Base-by-base conservation (phyloP, 2,329 filamentous ascomycete species). In the Talaromyces albobiverticillius region DNA sequence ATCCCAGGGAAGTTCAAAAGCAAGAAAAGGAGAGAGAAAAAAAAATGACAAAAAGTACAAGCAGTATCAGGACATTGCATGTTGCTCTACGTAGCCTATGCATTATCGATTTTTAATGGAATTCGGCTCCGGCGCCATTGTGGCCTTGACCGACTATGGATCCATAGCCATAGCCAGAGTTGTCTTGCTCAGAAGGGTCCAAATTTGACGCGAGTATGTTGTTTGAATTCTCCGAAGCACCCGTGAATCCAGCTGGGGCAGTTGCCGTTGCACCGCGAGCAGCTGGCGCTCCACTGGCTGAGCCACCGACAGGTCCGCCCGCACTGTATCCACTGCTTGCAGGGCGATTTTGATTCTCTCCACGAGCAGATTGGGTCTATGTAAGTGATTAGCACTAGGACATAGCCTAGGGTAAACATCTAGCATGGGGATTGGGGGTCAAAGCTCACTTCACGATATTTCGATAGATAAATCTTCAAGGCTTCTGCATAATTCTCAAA, bases 401-500 rank as follows among this genome's bases (percentile, higher is more conserved):
- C n/a, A 16, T 3, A 10, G n/a, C n/a, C 14, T 8, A 4, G n/a
- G 3, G 74, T 73, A 76, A 72, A 78, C 70, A 3, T 22, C 13
- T 42, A 6, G 26, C 22, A 26, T 10, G 3, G 29, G 32, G 14
- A n/a, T n/a, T 16, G 18, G 22, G 53, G 48, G 66, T 38, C 16
- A 18, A 59, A 71, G 81, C 88, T 84, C 82, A 97, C 94, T 83
- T 99, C 94, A 73, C 94, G 87, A 74, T 97, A 99, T 71, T 96
- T 94, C 57, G 92, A 90, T 40, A 99, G 82, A 72, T 99, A 99
- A 63, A 99, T 96, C 76, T 99, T 99, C 55, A 99, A 80, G 1
- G 94, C 94, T 73, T 99, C 94, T 23, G 93, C 89, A 71, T 99
- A 99, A 76, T 99, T 99, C 75, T 99, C 94, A 72, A 99, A 99